Evolutionary conservation across 1,139 yeast species (phyloP), one percentile per base, ranked within the genome.

Genomic region (Kazachstania sp.): DNA sequence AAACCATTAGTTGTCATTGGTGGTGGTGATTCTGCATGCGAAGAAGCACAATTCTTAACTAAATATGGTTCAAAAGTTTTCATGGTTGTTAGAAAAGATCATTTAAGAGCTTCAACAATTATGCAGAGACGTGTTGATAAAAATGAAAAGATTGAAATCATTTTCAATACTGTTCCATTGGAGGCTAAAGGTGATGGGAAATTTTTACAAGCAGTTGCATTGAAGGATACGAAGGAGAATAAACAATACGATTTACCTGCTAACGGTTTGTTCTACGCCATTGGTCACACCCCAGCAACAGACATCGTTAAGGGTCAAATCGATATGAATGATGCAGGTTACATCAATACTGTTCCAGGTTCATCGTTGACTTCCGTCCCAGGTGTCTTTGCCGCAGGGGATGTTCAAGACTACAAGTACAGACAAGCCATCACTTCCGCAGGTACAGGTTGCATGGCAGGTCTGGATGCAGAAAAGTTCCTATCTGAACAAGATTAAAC

Each of bases 361-460:
- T 74, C 95, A 18, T 73, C 97, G 29, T 70, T 73, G 59, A 94
- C 98, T 44, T 81, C 94, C n/a, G 78, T 90, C 53, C 79, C 79
- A 63, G 97, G 97, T 67, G 86, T 92, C 53, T 92, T 83, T 60
- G 99, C 99, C 53, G 98, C 98, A 52, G 98, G 99, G 72, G 99
- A 92, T 68, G 98, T 92, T 46, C 98, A 92, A 71, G 99, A 92
- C 69, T 84, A 87, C 71, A 79, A 79, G 66, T 92, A 90, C 71
- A 86, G 98, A 81, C 99, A 92, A 74, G 99, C 99, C 51, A 87
- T 92, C 66, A 92, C 99, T 45, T 88, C 97, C 65, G 98, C 98
- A 31, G 99, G 98, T 65, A 79, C 96, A 55, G 99, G 99, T 54
- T 92, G 98, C 77, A 92, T 90, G 97, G 99, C 99, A 59, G 99